These are phyloP conservation scores for Aureobasidium mangrovei DNA, from an alignment of 2,329 filamentous ascomycete species.

Conservation along the genomic window DNA sequence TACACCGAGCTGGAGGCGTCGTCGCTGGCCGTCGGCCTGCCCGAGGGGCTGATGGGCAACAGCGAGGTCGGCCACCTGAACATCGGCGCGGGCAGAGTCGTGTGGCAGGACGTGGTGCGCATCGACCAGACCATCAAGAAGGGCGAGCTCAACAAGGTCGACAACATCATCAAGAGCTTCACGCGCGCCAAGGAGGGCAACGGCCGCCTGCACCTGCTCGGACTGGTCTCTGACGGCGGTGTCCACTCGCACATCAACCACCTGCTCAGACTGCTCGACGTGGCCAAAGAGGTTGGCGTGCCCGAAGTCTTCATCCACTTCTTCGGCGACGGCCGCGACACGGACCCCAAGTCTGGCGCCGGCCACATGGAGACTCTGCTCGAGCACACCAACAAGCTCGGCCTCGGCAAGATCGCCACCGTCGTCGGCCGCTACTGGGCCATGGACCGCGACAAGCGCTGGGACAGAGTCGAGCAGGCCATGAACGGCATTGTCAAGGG, in stretches of 20 bases:
- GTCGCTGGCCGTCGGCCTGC: constrained; percentile 87
- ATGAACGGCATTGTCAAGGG: constrained; percentile 79
- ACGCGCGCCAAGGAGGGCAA: constrained; percentile 75
- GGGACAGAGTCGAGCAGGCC: constrained; percentile 87
- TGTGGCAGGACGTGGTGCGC: constrained; percentile 87
- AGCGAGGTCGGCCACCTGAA: constrained; percentile 98
- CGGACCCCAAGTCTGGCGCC: constrained; percentile 87
- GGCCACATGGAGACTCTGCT: constrained; percentile 83
- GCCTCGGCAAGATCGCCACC: constrained; percentile 78
- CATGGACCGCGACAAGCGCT: constrained; percentile 99
- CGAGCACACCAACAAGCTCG: constrained; percentile 72
- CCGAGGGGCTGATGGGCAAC: constrained; percentile 97
- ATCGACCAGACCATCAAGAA: constrained; percentile 92
- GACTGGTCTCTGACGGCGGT: constrained; percentile 89
- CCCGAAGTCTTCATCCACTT: constrained; percentile 97
- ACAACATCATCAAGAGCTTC: constrained; percentile 70
- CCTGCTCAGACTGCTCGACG: constrained; percentile 75
- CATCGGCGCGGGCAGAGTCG: constrained; percentile 92
- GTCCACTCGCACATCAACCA: constrained; percentile 96
- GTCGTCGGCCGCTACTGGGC: constrained; percentile 94
- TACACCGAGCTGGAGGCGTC: constrained; percentile 93
- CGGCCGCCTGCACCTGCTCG: constrained; percentile 83
- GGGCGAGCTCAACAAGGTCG: constrained; percentile 64
- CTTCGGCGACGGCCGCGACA: constrained; percentile 96
- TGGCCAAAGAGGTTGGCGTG: constrained; percentile 79